These are phyloP conservation scores for Calonectria honghensis DNA, from an alignment of 2,329 filamentous ascomycete species.

Conservation along the genomic window DNA sequence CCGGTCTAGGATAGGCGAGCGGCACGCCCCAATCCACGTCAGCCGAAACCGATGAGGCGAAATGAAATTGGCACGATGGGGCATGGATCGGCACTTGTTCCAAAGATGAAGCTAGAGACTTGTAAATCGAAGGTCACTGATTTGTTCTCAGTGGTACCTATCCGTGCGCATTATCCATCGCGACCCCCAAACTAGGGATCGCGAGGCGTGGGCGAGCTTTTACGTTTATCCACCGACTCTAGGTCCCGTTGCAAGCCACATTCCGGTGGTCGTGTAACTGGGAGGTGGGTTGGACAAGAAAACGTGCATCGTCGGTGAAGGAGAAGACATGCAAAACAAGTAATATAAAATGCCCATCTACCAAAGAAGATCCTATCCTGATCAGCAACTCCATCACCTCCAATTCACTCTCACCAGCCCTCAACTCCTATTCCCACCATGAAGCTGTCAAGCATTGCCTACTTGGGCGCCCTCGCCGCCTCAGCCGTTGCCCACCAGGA, in stretches of 20 bases:
- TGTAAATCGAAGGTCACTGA: slow-evolving; percentile 1
- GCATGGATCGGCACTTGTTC: slow-evolving; percentile 19
- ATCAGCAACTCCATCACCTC: no score
- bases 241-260: slow-evolving; percentile 13
- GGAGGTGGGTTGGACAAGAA: background rate
- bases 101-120: background rate
- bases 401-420: background rate
- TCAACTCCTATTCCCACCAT: background rate
- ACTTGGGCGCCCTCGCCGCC: background rate
- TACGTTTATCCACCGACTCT: background rate
- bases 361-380: background rate
- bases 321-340: no score
- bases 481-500: slow-evolving; percentile 1
- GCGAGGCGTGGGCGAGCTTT: background rate
- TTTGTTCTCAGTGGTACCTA: background rate
- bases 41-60: slow-evolving; percentile 7
- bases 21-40: slow-evolving; percentile 8
- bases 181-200: background rate
- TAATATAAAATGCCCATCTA: background rate
- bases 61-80: background rate
- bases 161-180: background rate
- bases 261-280: background rate
- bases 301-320: background rate
- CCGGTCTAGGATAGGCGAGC: background rate
- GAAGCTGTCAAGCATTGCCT: slow-evolving; percentile 15